These are phyloP conservation scores for Ceratobasidium sp. DNA, from an alignment of 1,284 basidiomycete genomes.

Conservation along the genomic window DNA sequence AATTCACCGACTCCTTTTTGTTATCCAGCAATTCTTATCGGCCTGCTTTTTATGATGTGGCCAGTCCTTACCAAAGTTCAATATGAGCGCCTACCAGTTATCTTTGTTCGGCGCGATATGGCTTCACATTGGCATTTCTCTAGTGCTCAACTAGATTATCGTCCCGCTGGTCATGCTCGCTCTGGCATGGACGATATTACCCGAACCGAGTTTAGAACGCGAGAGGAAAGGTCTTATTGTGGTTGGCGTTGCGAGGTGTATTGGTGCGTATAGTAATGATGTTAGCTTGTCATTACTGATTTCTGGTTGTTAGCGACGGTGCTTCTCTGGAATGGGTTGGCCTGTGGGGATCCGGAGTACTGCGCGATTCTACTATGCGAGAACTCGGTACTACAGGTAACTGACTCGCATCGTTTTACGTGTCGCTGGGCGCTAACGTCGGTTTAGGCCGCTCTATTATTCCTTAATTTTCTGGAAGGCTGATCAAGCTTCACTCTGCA, in stretches of 20 bases:
- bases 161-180: slow-evolving; percentile 87
- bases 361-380: slow-evolving; percentile 76
- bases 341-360: slow-evolving; percentile 78
- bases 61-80: slow-evolving; percentile 75
- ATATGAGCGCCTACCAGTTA: slow-evolving; percentile 75
- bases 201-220: slow-evolving; percentile 71
- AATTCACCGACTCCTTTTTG: slow-evolving; percentile 6
- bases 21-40: slow-evolving; percentile 76
- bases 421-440: slow-evolving; percentile 50
- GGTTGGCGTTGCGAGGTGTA: slow-evolving; percentile 68
- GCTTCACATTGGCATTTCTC: slow-evolving; percentile 78
- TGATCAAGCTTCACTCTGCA: slow-evolving; percentile 58
- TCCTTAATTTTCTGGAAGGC: slow-evolving; percentile 79
- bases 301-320: slow-evolving; percentile 79
- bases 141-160: slow-evolving; percentile 86
- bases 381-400: slow-evolving; percentile 61
- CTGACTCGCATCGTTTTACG: slow-evolving; percentile 16
- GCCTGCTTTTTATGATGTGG: slow-evolving; percentile 93
- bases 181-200: slow-evolving; percentile 87
- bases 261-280: slow-evolving; percentile 55
- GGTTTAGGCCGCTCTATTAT: slow-evolving; percentile 83
- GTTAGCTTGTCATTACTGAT: background rate
- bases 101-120: slow-evolving; percentile 72
- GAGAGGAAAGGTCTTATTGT: slow-evolving; percentile 67
- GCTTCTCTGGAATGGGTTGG: slow-evolving; percentile 87